Evolutionary conservation across 2,329 filamentous ascomycete species (phyloP), one percentile per base, ranked within the genome.

Genomic region (Talaromyces sp.): DNA sequence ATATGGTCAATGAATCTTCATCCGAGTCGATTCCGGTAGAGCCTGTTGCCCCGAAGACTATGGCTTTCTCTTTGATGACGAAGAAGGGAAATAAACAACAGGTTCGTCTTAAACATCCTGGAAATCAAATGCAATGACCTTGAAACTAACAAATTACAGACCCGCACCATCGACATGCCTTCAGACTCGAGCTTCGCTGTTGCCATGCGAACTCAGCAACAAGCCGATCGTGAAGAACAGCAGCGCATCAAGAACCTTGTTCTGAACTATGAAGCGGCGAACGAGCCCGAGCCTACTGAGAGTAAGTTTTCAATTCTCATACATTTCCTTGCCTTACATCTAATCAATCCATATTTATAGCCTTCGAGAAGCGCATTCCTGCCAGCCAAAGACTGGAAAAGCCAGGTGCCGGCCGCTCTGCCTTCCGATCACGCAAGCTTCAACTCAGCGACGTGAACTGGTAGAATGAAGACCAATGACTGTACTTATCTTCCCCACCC

Each of bases 161-260:
- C 93, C 19, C 89, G 90, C 46, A 94, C 90, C 5, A 92, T 97
- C 63, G 91, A 94, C 65, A 79, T 97, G 43, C 80, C 80, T 4
- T 86, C 93, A 2, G 90, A 99, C 71, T 97, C 94, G 0, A 92
- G 86, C 45, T 97, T 99, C 75, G 94, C 94, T 5, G 84, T 97
- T 60, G 94, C 94, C 39, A 94, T 99, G 91, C 94, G 91, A 70
- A 91, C 85, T 55, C 92, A 97, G 76, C 92, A 97, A 70, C 89
- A 95, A 74, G 93, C 91, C 2, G 93, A 97, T 70, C 88, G 89
- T 48, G 94, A 96, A 69, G 95, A 99, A 72, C 93, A 99, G 72
- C 91, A 97, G 72, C 89, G 94, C 57, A 99, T 99, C 84, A 99
- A 99, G 79, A 96, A 91, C 67, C 81, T 99, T 41, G 94, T 99